Base-by-base conservation (phyloP, 1,284 basidiomycete genomes). In the Takashimella tepidaria region DNA sequence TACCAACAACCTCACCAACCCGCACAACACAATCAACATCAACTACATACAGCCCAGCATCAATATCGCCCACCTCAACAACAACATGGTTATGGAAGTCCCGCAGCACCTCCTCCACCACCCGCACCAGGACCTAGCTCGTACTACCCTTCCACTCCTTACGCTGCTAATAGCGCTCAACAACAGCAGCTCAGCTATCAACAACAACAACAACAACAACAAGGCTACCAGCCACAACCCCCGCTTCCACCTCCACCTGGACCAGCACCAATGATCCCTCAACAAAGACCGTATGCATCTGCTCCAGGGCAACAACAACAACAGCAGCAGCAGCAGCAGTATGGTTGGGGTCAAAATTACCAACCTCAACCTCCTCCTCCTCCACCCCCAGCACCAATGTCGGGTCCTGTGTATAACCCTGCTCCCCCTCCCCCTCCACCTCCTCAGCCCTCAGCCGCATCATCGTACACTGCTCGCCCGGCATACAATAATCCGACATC, bases 381-480 rank as follows among this genome's bases (percentile, higher is more conserved):
- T 8, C 31, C 31, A 8, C 31, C 31, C 8, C 31, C 8, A 16
- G 31, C 31, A 8, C 31, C 31, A 8, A 37, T 37, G 31, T 8
- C 31, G 10, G 31, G 31, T 16, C 31, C 31, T 8, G 31, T 16
- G 31, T 37, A 37, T 16, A 37, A 37, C 16, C 8, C 31, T 16
- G 10, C 31, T 37, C 31, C 31, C 16, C 31, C 31, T 16, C 31
- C 31, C 16, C 31, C 31, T 37, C 31, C 31, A 16, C 31, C 31
- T 37, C 31, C 8, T 8, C 31, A 37, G 31, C 31, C 31, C 31
- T 8, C 31, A 37, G 8, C 47, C 41, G 10, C 55, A 50, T 48
- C 56, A 54, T 20, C 60, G 62, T 67, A 51, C 55, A 52, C 3
- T 64, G 61, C 53, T 58, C 50, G 24, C 60, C 59, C 20, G 16